Evolutionary conservation across 805 yeast species (phyloP).

Genomic region (Candida hungchunana): DNA sequence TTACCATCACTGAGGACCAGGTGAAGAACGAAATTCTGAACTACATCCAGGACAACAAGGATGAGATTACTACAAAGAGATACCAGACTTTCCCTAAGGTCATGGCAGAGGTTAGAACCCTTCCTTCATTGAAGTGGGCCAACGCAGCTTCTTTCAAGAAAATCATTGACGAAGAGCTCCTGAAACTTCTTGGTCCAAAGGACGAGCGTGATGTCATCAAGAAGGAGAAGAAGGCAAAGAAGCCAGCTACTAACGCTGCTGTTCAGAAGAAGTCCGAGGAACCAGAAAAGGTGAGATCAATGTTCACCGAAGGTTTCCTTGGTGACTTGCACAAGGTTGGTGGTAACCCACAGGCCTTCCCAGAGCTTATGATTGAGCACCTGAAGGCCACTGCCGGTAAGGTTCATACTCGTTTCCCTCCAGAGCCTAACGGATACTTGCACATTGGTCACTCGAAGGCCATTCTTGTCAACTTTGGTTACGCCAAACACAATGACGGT

Average conservation of each 20-base stretch:
- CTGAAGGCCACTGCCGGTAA: constrained; percentile 71
- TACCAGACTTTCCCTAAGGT: constrained; percentile 75
- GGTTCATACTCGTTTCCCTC: constrained; percentile 95
- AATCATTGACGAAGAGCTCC: constrained; percentile 71
- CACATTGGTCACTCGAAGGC: constrained; percentile 99
- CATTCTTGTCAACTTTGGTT: constrained; percentile 97
- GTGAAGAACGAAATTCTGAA: constrained; percentile 53
- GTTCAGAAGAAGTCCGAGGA: constrained; percentile 23
- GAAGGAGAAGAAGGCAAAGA: constrained; percentile 70
- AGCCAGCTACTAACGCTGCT: constrained; percentile 28
- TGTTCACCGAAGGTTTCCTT: constrained; percentile 93
- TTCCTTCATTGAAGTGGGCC: constrained; percentile 88
- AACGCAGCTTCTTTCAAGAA: constrained; percentile 84
- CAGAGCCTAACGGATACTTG: constrained; percentile 96
- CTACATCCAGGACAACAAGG: constrained; percentile 57
- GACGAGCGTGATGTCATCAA: constrained; percentile 88
- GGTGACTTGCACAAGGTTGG: constrained; percentile 96
- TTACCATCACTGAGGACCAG: constrained; percentile 61
- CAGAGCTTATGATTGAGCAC: constrained; percentile 81
- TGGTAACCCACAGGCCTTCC: constrained; percentile 86
- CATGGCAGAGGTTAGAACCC: constrained; percentile 69
- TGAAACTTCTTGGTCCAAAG: constrained; percentile 81
- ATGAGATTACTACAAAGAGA: constrained; percentile 63
- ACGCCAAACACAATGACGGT: constrained; percentile 82
- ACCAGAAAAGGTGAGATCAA: constrained; percentile 46